Conservation (phyloP, 108 stramenopile genomes). For the Skeletonema tropicum region DNA sequence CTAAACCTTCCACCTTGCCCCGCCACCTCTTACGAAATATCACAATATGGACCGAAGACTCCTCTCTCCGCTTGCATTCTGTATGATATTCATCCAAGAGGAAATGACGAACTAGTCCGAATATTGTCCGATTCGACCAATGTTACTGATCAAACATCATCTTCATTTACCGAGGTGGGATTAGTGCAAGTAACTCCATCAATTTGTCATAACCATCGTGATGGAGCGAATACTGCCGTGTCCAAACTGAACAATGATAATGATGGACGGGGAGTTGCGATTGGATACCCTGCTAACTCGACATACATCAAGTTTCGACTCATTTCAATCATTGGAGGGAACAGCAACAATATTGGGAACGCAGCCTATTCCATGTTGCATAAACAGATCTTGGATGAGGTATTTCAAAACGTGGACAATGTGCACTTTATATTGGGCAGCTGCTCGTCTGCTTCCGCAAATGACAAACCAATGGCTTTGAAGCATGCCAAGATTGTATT, state of each 20-base stretch:
- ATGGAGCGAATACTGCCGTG: slow-evolving; percentile 48
- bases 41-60: too few species aligned
- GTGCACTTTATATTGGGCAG: slow-evolving; percentile 57
- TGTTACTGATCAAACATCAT: too few species aligned
- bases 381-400: slow-evolving; percentile 23
- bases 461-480: slow-evolving; percentile 44
- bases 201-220: too few species aligned
- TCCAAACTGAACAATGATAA: slow-evolving; percentile 48
- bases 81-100: too few species aligned
- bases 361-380: not conserved
- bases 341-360: slow-evolving; percentile 19
- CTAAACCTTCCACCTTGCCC: too few species aligned
- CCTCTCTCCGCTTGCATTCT: too few species aligned
- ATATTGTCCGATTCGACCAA: too few species aligned
- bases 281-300: slow-evolving; percentile 47
- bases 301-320: slow-evolving; percentile 53
- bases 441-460: slow-evolving; percentile 34
- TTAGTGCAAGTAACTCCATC: too few species aligned
- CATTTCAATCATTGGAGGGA: slow-evolving; percentile 56
- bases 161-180: too few species aligned
- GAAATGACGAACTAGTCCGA: too few species aligned
- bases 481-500: slow-evolving; percentile 43
- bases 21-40: too few species aligned
- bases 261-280: slow-evolving; percentile 43
- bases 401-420: not conserved